Conservation (phyloP, 1,284 basidiomycete species). For the Neonothopanus nambi region DNA sequence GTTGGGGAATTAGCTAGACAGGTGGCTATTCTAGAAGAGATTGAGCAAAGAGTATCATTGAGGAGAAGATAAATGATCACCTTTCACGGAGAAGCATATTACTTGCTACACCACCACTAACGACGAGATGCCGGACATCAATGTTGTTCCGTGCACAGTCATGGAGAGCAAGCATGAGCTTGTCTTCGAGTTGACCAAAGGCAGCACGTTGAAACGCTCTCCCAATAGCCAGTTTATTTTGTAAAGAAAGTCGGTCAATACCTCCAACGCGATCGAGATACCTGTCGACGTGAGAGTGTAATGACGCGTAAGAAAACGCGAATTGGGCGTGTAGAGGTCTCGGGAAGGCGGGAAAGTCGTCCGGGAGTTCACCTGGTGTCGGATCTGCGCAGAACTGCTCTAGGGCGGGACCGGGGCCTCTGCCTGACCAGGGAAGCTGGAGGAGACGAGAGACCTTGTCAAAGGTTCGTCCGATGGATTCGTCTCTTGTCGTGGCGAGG, state of each 20-base stretch:
- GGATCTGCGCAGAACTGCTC: conserved; percentile 62
- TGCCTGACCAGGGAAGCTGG: conserved; percentile 57
- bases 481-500: conserved; percentile 76
- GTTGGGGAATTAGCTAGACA: conserved; percentile 36
- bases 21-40: conserved; percentile 41
- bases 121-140: conserved; percentile 61
- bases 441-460: conserved; percentile 81
- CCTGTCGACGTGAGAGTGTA: conserved; percentile 66
- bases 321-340: conserved; percentile 57
- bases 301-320: conserved; percentile 76
- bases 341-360: conserved; percentile 43
- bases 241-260: conserved; percentile 33
- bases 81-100: conserved; percentile 69
- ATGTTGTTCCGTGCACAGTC: conserved; percentile 43
- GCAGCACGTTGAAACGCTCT: conserved; percentile 74
- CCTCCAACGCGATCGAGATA: conserved; percentile 43
- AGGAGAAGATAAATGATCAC: conserved; percentile 37
- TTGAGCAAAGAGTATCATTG: not conserved
- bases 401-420: conserved; percentile 75
- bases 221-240: conserved; percentile 52
- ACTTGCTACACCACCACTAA: conserved; percentile 90
- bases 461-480: conserved; percentile 75
- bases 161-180: conserved; percentile 64
- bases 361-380: conserved; percentile 27
- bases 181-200: conserved; percentile 73